Base-by-base conservation (phyloP, 208 protist genomes). In the Trypanosoma theileri region DNA sequence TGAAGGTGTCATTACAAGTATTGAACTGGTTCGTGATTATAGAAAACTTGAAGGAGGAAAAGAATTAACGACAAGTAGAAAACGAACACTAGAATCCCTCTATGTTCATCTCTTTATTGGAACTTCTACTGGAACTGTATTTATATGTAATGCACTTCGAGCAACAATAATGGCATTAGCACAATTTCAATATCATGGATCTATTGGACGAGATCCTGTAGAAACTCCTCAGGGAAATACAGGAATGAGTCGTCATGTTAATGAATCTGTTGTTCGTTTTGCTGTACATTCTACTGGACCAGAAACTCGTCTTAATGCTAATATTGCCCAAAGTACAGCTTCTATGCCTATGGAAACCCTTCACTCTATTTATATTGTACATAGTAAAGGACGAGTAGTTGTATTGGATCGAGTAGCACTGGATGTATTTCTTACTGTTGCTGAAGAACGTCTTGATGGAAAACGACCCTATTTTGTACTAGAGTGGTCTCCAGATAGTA, bases 51-150 rank as follows among this genome's bases (percentile, higher is more conserved):
- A 41, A 31, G 40, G 31, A n/a, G 26, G 22, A 70, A 48, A 10
- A 63, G 61, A 52, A 50, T 42, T 59, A 13, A 16, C 4, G 13
- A 1, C 14, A 24, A 35, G 52, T 46, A 48, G 19, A 40, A 81
- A 56, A 21, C 45, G 66, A 44, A 40, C 21, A 46, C 40, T 64
- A 24, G 44, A 57, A 35, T 52, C 66, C 3, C 44, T 87, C 14
- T 78, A 90, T 70, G 77, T 94, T 19, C 85, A 92, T 75, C 77
- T 96, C 17, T 88, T 96, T 58, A 90, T 96, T 69, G 90, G 90
- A 31, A 96, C 90, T 6, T 85, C 75, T 19, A 88, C 87, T 50
- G 90, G 90, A 31, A 91, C 84, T 4, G 77, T 96, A 9, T 61
- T 96, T 12, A 57, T 92, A 8, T 89, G 83, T 62, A 92, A 96